Base-by-base conservation (phyloP, 441 rosid species). In the Flueggea neowawraea region DNA sequence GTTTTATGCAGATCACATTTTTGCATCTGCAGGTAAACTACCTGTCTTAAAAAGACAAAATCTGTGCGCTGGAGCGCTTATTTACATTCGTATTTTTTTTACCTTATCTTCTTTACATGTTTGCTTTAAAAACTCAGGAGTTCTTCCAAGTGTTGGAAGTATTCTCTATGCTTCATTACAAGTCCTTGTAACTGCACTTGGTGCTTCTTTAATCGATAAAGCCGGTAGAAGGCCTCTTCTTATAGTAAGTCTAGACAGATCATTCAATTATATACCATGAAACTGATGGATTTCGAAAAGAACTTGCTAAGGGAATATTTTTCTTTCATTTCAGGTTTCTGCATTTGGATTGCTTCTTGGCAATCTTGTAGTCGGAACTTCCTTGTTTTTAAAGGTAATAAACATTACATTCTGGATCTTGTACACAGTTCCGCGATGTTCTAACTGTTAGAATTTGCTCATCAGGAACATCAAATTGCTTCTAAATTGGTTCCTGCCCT, bases 171-270 rank as follows among this genome's bases (percentile, higher is more conserved):
- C n/a, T 17, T 9, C 28, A 22, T 22, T 22, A 67, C 73, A 85
- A 92, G 90, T 93, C 55, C 98, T 96, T 0, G 73, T 93, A 58
- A 90, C 97, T 47, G 51, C 87, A 55, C 55, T 80, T 47, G 98
- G 98, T 63, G 91, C 97, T 60, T 13, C 85, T 33, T 66, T 88
- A 68, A 82, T 88, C 64, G 98, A 93, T 74, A 90, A 66, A 64
- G 73, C 83, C 52, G 98, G 97, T 70, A 87, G 98, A 82, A 79
- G 94, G 39, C 96, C 95, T 55, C 84, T 93, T 14, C 80, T 87
- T 7, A 85, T 93, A 97, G 98, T 91, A 78, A 52, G 31, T 57
- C 22, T 22, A 22, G 28, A 16, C 49, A 14, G 10, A 5, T 22
- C 17, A 62, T 13, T 55, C 28, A 13, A 12, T 56, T 17, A 31